Conservation (phyloP, 2,329 filamentous ascomycete genomes). For the Eutypa lata region DNA sequence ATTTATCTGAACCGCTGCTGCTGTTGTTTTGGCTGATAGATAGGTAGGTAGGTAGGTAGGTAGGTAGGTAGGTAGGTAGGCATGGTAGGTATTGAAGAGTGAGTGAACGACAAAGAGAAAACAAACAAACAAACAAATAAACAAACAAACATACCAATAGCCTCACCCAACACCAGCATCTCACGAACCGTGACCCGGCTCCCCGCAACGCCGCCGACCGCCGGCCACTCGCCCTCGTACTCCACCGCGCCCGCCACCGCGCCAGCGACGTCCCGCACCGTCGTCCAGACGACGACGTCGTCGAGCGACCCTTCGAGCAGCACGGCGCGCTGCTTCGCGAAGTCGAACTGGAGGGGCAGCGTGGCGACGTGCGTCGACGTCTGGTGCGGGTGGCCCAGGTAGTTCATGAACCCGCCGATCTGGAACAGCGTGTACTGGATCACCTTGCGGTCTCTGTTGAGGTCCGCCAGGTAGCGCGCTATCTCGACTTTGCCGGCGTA, state of each 20-base stretch:
- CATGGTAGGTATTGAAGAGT: too few relatives aligned
- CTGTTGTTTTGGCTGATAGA: too few relatives aligned
- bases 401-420: slow-evolving; percentile 45
- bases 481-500: slow-evolving; percentile 40
- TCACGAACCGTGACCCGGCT: slow-evolving; percentile 25
- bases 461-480: slow-evolving; percentile 34
- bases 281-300: slow-evolving; percentile 20
- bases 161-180: slow-evolving; percentile 31
- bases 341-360: slow-evolving; percentile 31
- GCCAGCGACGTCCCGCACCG: slow-evolving; percentile 31
- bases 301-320: slow-evolving; percentile 23
- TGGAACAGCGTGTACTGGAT: slow-evolving; percentile 50
- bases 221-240: slow-evolving; percentile 38
- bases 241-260: slow-evolving; percentile 36
- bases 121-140: neutral
- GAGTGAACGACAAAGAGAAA: neutral
- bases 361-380: slow-evolving; percentile 34
- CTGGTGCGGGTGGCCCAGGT: slow-evolving; percentile 42
- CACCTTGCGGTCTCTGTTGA: slow-evolving; percentile 39
- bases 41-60: too few relatives aligned
- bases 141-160: slow-evolving; percentile 13
- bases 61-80: too few relatives aligned
- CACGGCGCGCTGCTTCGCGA: slow-evolving; percentile 30
- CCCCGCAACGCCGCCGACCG: slow-evolving; percentile 35
- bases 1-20: too few relatives aligned